These are phyloP conservation scores for Sabuloglossum arenarium DNA, from an alignment of 495 filamentous ascomycete species.

Conservation along the genomic window DNA sequence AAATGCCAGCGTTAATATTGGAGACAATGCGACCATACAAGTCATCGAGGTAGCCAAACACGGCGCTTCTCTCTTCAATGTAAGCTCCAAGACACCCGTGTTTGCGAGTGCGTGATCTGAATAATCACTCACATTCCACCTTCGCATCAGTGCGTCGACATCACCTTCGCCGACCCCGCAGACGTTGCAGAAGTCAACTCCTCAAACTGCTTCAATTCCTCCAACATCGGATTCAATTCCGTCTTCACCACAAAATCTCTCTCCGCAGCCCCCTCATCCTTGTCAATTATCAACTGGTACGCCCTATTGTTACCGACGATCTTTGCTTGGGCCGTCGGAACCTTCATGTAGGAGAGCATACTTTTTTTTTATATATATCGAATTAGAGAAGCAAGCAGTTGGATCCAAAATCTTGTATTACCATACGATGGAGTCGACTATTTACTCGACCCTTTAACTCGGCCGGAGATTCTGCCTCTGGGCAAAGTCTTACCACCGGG, in stretches of 20 bases:
- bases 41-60: conserved; percentile 76
- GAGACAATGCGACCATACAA: conserved; percentile 89
- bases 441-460: not conserved
- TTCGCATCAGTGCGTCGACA: conserved; percentile 61
- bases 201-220: conserved; percentile 70
- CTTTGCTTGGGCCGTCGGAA: not conserved
- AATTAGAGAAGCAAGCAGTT: not conserved
- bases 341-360: not conserved
- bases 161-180: conserved; percentile 54
- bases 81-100: conserved; percentile 25
- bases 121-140: not conserved
- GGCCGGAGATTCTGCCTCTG: not conserved
- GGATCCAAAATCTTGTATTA: no score
- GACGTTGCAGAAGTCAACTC: conserved; percentile 54
- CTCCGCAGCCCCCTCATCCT: not conserved
- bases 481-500: not conserved
- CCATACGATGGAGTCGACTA: not conserved
- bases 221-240: conserved; percentile 48
- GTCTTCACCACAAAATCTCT: conserved; percentile 35
- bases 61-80: conserved; percentile 78
- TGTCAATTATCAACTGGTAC: not conserved
- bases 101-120: not conserved
- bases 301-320: not conserved
- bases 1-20: conserved; percentile 46
- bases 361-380: not conserved